Evolutionary conservation across 768 basidiomycete species (phyloP), one percentile per base, ranked within the genome.

Genomic region (Leccinum aurantiacum): DNA sequence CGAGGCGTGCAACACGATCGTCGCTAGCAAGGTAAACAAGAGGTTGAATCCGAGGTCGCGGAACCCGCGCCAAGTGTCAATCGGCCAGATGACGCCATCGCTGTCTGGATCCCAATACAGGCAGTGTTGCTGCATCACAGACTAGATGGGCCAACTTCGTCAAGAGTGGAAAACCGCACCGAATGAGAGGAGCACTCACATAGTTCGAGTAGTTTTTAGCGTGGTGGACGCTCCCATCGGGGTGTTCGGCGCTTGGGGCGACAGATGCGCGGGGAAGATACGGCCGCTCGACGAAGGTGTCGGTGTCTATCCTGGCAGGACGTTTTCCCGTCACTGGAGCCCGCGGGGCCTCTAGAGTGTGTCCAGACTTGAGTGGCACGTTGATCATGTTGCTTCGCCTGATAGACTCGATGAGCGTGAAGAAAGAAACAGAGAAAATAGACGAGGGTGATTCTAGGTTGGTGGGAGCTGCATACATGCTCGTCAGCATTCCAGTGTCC

Each of bases 51-150:
- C 76, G 29, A 82, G 73, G 27, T 71, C 71, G 59, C 74, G 72
- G 64, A 80, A 78, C 15, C 76, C 78, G 7, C 64, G 61, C 66
- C 69, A 80, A 8, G 80, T 81, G 54, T 81, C 78, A 11, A 63
- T 56, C 4, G 80, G 80, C 76, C 77, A 81, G 54, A 82, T 76
- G 49, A 80, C 58, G 3, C 78, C 78, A 56, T 82, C 80, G 4
- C 60, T 31, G 61, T 79, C 76, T 8, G 58, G 63, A 56, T 80
- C 79, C 70, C 78, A 80, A 61, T 77, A 80, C 25, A 68, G 22
- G 64, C 71, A 73, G 60, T 80, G 79, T 50, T 79, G 76, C 60
- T 80, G 76, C 58, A 79, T 68, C 37, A 77, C 77, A 13, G 77
- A 74, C 68, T 76, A 51, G 13, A 52, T n/a, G 47, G 22, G 44